A percentile compares a stretch with the other conserved stretches of the same genome.
Conservation (phyloP, 805 yeast species). For the Ogataea methanolica region DNA sequence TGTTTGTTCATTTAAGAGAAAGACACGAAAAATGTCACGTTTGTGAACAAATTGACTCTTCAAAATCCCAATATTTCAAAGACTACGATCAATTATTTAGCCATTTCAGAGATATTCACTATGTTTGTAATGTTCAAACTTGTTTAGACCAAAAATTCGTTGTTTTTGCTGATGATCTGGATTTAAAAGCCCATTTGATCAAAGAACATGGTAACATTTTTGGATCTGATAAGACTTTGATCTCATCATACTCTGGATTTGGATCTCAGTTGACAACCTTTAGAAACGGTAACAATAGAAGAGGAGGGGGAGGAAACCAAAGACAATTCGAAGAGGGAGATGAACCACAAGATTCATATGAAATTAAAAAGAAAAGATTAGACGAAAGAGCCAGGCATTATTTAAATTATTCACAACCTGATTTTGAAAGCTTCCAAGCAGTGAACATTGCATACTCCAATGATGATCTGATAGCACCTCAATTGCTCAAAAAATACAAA, state of each 20-base stretch:
- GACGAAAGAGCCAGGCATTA: constrained; percentile 86
- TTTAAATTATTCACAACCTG: constrained; percentile 46
- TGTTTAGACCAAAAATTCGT: constrained; percentile 90
- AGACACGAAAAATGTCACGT: constrained; percentile 85
- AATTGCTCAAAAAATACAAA: constrained; percentile 42
- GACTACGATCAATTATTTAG: constrained; percentile 69
- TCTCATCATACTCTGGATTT: constrained; percentile 29
- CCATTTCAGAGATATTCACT: constrained; percentile 76
- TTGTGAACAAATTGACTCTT: constrained; percentile 66
- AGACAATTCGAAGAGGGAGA: constrained; percentile 10
- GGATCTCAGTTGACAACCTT: constrained; percentile 57
- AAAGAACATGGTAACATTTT: constrained; percentile 68
- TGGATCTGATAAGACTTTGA: constrained; percentile 39
- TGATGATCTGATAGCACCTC: constrained; percentile 42
- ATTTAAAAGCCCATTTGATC: constrained; percentile 82
- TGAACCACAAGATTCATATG: constrained; percentile 34
- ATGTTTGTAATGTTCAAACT: constrained; percentile 64
- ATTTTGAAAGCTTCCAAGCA: constrained; percentile 44
- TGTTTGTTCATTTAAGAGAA: constrained; percentile 75
- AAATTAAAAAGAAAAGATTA: constrained; percentile 54
- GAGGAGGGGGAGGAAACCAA: constrained; percentile 11
- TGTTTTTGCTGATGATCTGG: constrained; percentile 83
- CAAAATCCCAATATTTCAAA: constrained; percentile 68
- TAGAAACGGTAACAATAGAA: constrained; percentile 18
- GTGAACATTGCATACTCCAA: constrained; percentile 45